Conservation (phyloP, 306 rosid genomes). For the Dalbergia cultrata region DNA sequence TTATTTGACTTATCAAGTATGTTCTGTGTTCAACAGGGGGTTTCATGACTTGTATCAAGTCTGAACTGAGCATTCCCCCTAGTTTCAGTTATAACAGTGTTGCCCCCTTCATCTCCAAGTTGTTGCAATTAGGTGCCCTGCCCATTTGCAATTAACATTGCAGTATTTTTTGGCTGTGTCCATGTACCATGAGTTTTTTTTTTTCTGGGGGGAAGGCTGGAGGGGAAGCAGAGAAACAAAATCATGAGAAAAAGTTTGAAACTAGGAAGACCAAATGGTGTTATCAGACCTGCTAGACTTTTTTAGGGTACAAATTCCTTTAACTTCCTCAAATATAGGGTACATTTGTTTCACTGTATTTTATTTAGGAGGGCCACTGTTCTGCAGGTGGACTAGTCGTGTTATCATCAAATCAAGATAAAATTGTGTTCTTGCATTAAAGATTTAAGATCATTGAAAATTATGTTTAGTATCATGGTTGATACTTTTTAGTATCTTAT, state of each 20-base stretch:
- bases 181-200: neutral
- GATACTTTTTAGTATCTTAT: neutral
- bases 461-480: neutral
- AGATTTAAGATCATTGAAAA: neutral
- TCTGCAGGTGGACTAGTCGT: neutral
- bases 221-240: too few relatives aligned
- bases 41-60: neutral
- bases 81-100: neutral
- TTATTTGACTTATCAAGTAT: slow-evolving; percentile 9
- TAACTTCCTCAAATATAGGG: neutral
- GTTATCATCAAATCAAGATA: slow-evolving; percentile 8
- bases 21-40: neutral
- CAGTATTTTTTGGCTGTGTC: neutral
- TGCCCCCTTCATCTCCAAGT: neutral
- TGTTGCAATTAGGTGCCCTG: neutral
- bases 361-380: slow-evolving; percentile 15
- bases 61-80: neutral
- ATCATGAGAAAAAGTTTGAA: neutral
- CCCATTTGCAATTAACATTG: neutral
- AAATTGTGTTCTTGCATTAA: neutral
- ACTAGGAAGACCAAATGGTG: neutral
- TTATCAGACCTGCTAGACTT: neutral
- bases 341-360: slow-evolving; percentile 7
- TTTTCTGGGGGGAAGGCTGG: neutral
- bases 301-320: neutral